Percentiles rank a stretch among this genome's conserved stretches.
Evolutionary conservation across 2,329 filamentous ascomycete genomes (phyloP).

Genomic region (Calonectria honghensis): DNA sequence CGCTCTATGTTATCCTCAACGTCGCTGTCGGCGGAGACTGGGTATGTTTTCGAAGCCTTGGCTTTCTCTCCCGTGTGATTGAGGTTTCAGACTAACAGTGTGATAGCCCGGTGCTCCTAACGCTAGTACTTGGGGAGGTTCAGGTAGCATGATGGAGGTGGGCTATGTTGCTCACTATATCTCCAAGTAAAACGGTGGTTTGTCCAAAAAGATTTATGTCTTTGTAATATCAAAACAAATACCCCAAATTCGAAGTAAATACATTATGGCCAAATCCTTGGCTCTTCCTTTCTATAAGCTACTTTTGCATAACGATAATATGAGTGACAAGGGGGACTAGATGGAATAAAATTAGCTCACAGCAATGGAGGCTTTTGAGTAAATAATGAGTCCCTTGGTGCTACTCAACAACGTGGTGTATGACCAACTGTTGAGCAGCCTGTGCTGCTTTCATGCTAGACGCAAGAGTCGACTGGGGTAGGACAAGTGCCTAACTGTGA

Average conservation of each 20-base stretch:
- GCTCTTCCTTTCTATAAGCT: not conserved
- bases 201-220: not conserved
- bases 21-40: constrained; percentile 73
- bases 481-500: no score
- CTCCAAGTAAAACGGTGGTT: constrained; percentile 2
- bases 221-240: constrained; percentile 17
- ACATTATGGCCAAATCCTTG: no score
- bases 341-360: not conserved
- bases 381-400: not conserved
- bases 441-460: no score
- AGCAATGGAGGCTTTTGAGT: not conserved
- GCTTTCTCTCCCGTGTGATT: not conserved
- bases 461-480: no score
- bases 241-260: not conserved
- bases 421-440: no score
- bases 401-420: not conserved
- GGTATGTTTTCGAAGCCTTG: constrained; percentile 61
- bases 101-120: constrained; percentile 69
- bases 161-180: constrained; percentile 64
- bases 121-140: constrained; percentile 63
- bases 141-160: constrained; percentile 67
- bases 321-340: not conserved
- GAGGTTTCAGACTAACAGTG: constrained; percentile 20
- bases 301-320: not conserved
- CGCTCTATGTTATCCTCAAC: constrained; percentile 73